Conservation (phyloP, 148 eudicot genomes). For the Fallopia convolvulus region DNA sequence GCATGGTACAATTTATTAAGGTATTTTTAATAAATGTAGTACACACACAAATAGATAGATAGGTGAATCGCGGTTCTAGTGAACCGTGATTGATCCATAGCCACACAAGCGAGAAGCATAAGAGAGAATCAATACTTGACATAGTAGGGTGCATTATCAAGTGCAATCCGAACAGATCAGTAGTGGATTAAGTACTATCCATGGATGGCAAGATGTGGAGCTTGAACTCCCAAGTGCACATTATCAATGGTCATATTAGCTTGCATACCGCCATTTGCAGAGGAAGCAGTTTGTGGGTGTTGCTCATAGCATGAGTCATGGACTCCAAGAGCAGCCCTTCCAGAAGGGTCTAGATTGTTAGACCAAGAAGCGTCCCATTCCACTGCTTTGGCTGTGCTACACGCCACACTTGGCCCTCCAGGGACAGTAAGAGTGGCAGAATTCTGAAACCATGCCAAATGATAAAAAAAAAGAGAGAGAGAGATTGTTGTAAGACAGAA, state of each 20-base stretch:
- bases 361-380: slow-evolving; percentile 91
- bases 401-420: slow-evolving; percentile 80
- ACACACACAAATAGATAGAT: background rate
- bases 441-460: slow-evolving; percentile 35
- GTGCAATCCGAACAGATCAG: background rate
- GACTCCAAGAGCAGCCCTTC: slow-evolving; percentile 81
- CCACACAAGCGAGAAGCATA: no score
- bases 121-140: background rate
- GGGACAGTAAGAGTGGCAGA: slow-evolving; percentile 74
- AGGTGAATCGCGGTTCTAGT: background rate
- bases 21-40: background rate
- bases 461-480: background rate
- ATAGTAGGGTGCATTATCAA: background rate
- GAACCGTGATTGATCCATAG: background rate
- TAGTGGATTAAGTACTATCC: background rate
- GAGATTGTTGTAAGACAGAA: background rate
- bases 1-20: background rate
- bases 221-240: slow-evolving; percentile 17
- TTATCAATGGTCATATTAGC: slow-evolving; percentile 10
- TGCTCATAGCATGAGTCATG: slow-evolving; percentile 41
- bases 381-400: slow-evolving; percentile 81
- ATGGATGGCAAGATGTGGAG: slow-evolving; percentile 18
- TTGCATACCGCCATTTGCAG: background rate
- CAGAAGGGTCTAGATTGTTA: slow-evolving; percentile 83
- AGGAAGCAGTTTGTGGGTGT: background rate